A percentile compares a stretch with the other conserved stretches of the same genome.
phyloP scores from a whole-genome alignment of 495 filamentous ascomycete genomes.

The Monascus purpureus region DNA sequence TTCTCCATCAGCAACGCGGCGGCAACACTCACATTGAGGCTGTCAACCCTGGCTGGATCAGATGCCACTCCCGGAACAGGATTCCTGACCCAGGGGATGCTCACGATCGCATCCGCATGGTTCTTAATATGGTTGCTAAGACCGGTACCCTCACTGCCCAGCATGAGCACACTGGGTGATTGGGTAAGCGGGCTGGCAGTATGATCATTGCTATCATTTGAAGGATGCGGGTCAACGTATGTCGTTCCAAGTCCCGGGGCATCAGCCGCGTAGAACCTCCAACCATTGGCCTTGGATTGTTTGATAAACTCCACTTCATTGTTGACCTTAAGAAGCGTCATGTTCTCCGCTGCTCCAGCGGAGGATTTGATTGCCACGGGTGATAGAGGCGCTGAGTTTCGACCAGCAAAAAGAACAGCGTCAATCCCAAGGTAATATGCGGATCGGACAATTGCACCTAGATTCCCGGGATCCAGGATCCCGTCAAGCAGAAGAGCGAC shows the following conservation, averaged over 20 bases:
- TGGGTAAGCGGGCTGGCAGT: constrained; percentile 31
- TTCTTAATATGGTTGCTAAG: constrained; percentile 44
- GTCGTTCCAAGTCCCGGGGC: constrained; percentile 31
- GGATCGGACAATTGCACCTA: constrained; percentile 77
- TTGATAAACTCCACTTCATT: constrained; percentile 56
- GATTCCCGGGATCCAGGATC: constrained; percentile 79
- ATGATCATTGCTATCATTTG: constrained; percentile 2
- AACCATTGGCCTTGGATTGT: constrained; percentile 52
- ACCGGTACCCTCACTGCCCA: constrained; percentile 75
- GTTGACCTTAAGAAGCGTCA: constrained; percentile 52
- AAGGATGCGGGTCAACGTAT: constrained; percentile 8
- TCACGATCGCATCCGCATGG: constrained; percentile 46
- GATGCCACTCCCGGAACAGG: constrained; percentile 15
- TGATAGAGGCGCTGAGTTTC: constrained; percentile 56
- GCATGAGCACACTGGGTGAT: constrained; percentile 59
- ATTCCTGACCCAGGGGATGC: constrained; percentile 34
- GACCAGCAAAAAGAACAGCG: constrained; percentile 53
- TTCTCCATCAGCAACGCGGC: constrained; percentile 57
- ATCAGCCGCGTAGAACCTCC: constrained; percentile 71
- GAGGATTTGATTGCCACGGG: constrained; percentile 73
- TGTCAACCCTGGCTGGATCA: constrained; percentile 44
- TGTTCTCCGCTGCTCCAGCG: constrained; percentile 67
- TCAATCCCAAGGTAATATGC: constrained; percentile 77
- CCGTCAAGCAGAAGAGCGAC: constrained; percentile 70
- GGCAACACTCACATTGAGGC: constrained; percentile 82